phyloP scores from a whole-genome alignment of 2,329 filamentous ascomycete genomes.

The Neobulgaria alba region DNA sequence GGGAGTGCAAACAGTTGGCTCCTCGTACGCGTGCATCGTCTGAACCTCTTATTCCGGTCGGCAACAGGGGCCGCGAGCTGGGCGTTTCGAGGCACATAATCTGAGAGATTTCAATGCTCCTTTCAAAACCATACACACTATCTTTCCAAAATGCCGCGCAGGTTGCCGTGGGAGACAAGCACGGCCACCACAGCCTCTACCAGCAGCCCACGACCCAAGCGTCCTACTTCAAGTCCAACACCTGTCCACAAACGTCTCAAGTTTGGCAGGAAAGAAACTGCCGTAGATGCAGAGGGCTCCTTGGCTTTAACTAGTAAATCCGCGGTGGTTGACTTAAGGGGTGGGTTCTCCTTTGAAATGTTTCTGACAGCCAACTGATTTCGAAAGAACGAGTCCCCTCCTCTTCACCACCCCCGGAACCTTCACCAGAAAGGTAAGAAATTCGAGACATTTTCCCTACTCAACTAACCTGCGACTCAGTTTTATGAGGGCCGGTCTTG shows the following conservation, averaged over 20 bases:
- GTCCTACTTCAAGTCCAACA: constrained; percentile 1
- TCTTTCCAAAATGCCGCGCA: constrained; percentile 17
- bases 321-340: background rate
- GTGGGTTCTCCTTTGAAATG: too few species aligned
- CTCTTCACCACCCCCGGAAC: constrained; percentile 43
- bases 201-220: constrained; percentile 6
- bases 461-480: constrained; percentile 17
- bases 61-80: too few species aligned
- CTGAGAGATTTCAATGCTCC: too few species aligned
- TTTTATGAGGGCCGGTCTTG: constrained; percentile 53
- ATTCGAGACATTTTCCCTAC: background rate
- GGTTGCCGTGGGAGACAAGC: constrained; percentile 19
- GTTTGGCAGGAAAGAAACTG: constrained; percentile 2
- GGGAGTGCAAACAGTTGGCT: too few species aligned
- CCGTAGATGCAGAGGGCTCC: too few species aligned
- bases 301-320: too few species aligned
- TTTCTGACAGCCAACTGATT: background rate
- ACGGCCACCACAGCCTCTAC: constrained; percentile 5
- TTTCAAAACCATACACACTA: too few species aligned
- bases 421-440: constrained; percentile 38
- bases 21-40: too few species aligned
- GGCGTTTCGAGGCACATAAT: too few species aligned
- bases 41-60: too few species aligned
- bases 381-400: constrained; percentile 33
- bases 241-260: constrained; percentile 12